A percentile compares a stretch with the other conserved stretches of the same genome.
These are phyloP conservation scores for Terfezia claveryi DNA, from an alignment of 495 filamentous ascomycete genomes.

Conservation along the genomic window DNA sequence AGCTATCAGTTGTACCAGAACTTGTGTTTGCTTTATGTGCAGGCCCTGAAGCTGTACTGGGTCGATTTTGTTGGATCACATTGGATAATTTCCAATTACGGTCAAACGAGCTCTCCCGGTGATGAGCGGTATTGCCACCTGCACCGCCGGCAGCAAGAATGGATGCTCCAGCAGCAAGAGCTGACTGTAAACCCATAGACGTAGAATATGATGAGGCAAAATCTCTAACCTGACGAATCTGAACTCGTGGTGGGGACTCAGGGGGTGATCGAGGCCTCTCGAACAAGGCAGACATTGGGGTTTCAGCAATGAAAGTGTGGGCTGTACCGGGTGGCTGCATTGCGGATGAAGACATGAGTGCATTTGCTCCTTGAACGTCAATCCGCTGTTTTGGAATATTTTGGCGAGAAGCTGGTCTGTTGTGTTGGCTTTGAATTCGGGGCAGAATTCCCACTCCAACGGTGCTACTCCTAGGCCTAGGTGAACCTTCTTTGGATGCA, in stretches of 20 bases:
- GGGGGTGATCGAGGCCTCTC: conserved; percentile 26
- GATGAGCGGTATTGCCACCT: conserved; percentile 8
- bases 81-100: conserved; percentile 45
- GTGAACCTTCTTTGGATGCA: conserved; percentile 1
- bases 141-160: conserved; percentile 10
- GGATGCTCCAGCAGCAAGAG: conserved; percentile 12
- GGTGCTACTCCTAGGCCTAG: conserved; percentile 21
- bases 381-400: conserved; percentile 8
- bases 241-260: conserved; percentile 7
- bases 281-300: conserved; percentile 20
- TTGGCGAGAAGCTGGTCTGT: conserved; percentile 19
- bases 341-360: conserved; percentile 4
- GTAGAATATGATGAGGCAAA: conserved; percentile 1
- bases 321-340: conserved; percentile 13
- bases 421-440: conserved; percentile 35
- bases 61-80: conserved; percentile 31
- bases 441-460: conserved; percentile 31
- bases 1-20: conserved; percentile 17
- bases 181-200: conserved; percentile 13
- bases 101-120: conserved; percentile 44
- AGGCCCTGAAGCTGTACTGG: conserved; percentile 10
- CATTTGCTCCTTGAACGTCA: conserved; percentile 16
- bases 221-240: background rate
- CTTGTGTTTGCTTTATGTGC: conserved; percentile 10
- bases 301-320: conserved; percentile 6